Conservation (phyloP, 1,284 basidiomycete genomes). For the Peniophora sp. region DNA sequence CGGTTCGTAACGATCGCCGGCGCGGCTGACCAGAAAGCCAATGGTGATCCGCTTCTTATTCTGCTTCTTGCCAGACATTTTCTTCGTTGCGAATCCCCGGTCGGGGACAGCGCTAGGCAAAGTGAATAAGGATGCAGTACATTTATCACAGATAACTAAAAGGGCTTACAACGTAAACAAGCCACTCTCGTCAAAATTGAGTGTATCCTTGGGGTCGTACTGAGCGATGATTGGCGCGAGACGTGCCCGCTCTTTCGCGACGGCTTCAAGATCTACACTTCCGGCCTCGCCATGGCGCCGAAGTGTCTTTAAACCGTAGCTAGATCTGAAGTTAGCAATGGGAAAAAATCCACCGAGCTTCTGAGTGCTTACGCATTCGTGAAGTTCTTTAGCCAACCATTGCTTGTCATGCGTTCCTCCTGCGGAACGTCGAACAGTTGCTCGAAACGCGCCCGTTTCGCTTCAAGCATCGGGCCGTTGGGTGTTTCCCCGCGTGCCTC, state of each 20-base stretch:
- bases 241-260: conserved; percentile 14
- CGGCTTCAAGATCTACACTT: conserved; percentile 21
- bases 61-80: conserved; percentile 16
- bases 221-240: conserved; percentile 13
- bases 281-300: conserved; percentile 28
- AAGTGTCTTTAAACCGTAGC: conserved; percentile 22
- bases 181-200: conserved; percentile 29
- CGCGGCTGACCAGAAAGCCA: conserved; percentile 22
- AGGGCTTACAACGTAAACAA: conserved; percentile 20
- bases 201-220: conserved; percentile 19
- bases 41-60: conserved; percentile 21
- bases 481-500: conserved; percentile 17
- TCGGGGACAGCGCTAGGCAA: neutral
- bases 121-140: neutral
- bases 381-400: conserved; percentile 18
- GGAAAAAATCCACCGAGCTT: conserved; percentile 17
- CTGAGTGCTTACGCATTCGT: neutral
- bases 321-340: conserved; percentile 6
- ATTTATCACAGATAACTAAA: neutral
- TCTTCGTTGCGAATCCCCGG: conserved; percentile 13
- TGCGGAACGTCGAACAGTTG: conserved; percentile 19
- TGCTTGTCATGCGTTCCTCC: conserved; percentile 15
- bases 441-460: conserved; percentile 21
- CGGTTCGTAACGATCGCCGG: conserved; percentile 19
- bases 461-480: conserved; percentile 22